Base-by-base conservation (phyloP, 768 basidiomycete species). In the Candolleomyces efflorescens region DNA sequence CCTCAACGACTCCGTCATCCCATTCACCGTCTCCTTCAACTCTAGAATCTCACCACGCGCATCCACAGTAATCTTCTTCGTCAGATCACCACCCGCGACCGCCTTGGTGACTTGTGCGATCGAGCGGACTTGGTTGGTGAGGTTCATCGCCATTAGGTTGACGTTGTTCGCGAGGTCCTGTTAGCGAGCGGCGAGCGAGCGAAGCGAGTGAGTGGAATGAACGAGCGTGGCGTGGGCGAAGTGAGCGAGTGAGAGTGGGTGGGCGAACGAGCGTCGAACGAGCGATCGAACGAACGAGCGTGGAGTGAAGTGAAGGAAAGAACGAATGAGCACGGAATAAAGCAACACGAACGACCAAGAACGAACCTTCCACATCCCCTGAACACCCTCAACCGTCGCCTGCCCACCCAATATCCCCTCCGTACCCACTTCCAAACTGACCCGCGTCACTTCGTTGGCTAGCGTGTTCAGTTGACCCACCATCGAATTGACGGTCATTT, bases 391-490 rank as follows among this genome's bases (percentile, higher is more conserved):
- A 0, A 96, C 94, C 57, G 78, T 82, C 2, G 94, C 94, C 69
- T 97, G 94, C 17, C 94, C 94, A 59, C 94, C 95, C 69, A 98
- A 79, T 49, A 92, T 96, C 69, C 94, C 93, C 69, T 94, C 90
- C 38, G 87, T 93, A 45, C 93, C 93, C 62, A 95, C 93, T 70
- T 97, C 95, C 62, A 97, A 77, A 41, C 87, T 89, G 17, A 98
- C 96, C 59, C 93, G 80, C 13, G 91, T 93, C n/a, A 96, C 93
- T 64, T 92, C 89, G 50, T 84, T 87, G 1, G 87, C 89, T 4
- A 92, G 74, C 0, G 85, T 89, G 20, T 81, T 85, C 36, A 92
- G 69, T 23, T 44, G 53, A 17, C 41, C 44, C 5, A 54, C 51
- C 51, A 53, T 53, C 6, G 51, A 53, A 37, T 53, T 53, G 36